Evolutionary conservation across 108 stramenopile species (phyloP).

Genomic region (Cyclotella kingstonii): DNA sequence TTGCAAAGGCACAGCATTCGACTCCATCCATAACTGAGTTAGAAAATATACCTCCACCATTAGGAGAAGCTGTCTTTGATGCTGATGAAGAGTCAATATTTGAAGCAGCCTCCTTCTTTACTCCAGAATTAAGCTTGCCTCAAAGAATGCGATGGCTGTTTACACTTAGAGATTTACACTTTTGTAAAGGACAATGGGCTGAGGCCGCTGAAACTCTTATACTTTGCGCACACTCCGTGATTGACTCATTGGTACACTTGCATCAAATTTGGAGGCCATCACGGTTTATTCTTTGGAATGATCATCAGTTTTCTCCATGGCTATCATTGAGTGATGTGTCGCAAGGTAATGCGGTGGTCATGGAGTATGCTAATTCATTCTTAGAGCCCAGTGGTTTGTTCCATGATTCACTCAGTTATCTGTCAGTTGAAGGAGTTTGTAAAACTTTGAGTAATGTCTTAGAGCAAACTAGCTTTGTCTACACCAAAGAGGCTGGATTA

Average conservation of each 20-base stretch:
- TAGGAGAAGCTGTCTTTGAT: slow-evolving; percentile 50
- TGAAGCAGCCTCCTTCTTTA: slow-evolving; percentile 81
- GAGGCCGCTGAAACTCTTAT: slow-evolving; percentile 84
- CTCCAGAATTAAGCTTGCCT: slow-evolving; percentile 61
- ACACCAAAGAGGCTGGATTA: slow-evolving; percentile 59
- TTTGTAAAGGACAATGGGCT: slow-evolving; percentile 74
- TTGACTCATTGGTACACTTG: slow-evolving; percentile 67
- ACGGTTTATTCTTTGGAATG: slow-evolving; percentile 71
- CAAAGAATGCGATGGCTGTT: slow-evolving; percentile 80
- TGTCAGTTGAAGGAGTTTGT: slow-evolving; percentile 55
- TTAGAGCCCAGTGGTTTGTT: slow-evolving; percentile 50
- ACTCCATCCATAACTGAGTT: not conserved
- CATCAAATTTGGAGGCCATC: slow-evolving; percentile 71
- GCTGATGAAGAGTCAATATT: slow-evolving; percentile 90
- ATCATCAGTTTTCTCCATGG: slow-evolving; percentile 65
- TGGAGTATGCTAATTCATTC: slow-evolving; percentile 72
- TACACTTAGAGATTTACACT: slow-evolving; percentile 67
- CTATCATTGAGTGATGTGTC: slow-evolving; percentile 61
- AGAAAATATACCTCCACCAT: not conserved
- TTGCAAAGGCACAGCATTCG: slow-evolving; percentile 12
- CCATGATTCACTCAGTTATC: slow-evolving; percentile 8
- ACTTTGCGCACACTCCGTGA: slow-evolving; percentile 63
- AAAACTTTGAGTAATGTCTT: slow-evolving; percentile 45
- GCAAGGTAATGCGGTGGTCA: slow-evolving; percentile 62
- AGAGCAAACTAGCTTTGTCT: slow-evolving; percentile 57